Percentiles rank a stretch among this genome's conserved stretches.
These are phyloP conservation scores for Edaphochlamys debaryana DNA, from an alignment of 139 green algal species.

Conservation along the genomic window DNA sequence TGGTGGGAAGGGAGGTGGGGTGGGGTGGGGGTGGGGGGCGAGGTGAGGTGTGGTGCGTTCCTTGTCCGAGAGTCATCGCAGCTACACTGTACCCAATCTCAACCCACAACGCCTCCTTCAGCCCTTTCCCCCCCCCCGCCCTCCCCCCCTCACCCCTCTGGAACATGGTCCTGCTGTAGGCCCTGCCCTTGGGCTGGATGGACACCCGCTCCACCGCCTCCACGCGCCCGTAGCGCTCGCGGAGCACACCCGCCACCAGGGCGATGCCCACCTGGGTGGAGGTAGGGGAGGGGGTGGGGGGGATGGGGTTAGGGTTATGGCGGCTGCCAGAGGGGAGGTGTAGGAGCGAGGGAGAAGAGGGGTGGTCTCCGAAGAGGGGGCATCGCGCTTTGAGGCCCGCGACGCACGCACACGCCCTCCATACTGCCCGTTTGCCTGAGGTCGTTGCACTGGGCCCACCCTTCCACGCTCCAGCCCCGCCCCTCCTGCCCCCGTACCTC, in stretches of 20 bases:
- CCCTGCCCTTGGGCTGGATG: constrained; percentile 71
- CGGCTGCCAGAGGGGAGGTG: too few species aligned
- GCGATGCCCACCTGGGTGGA: constrained; percentile 67
- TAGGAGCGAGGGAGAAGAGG: too few species aligned
- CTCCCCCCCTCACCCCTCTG: constrained; percentile 50
- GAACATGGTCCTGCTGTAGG: constrained; percentile 78
- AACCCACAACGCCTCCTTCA: too few species aligned
- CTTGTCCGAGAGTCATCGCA: too few species aligned
- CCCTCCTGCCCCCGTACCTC: constrained; percentile 16
- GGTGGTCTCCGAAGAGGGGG: too few species aligned
- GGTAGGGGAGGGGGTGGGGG: constrained; percentile 1
- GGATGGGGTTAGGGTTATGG: neutral
- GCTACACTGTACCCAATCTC: too few species aligned
- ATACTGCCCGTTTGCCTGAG: too few species aligned
- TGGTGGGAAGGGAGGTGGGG: neutral
- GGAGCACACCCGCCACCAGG: constrained; percentile 77
- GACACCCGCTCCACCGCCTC: constrained; percentile 83
- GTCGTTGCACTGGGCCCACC: too few species aligned
- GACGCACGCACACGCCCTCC: too few species aligned
- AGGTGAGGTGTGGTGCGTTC: too few species aligned
- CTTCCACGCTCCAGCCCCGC: too few species aligned
- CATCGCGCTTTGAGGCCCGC: too few species aligned
- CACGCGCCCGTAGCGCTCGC: constrained; percentile 56
- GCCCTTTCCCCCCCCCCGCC: neutral
- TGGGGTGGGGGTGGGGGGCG: neutral